These are phyloP conservation scores for Polyplosphaeria fusca DNA, from an alignment of 495 filamentous ascomycete genomes.

Conservation along the genomic window DNA sequence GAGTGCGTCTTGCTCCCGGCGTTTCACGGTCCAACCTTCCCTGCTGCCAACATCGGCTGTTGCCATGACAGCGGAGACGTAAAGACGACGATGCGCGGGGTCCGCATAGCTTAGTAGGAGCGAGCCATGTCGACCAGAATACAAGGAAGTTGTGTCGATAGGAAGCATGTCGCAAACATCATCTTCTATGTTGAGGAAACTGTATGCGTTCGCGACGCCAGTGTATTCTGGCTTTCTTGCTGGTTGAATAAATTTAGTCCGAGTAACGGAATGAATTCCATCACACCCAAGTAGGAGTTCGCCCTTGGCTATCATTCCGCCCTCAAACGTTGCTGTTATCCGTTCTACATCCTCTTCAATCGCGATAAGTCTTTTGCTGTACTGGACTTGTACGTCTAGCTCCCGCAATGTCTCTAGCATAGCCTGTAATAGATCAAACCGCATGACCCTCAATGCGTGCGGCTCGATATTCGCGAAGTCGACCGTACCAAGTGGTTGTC, in stretches of 20 bases:
- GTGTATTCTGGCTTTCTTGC: conserved; percentile 28
- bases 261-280: conserved; percentile 27
- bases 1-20: conserved; percentile 17
- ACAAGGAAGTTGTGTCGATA: conserved; percentile 14
- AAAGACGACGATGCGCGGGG: conserved; percentile 9
- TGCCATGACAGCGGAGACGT: conserved; percentile 19
- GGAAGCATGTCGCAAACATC: neutral
- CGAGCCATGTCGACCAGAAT: conserved; percentile 12
- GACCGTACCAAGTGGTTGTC: conserved; percentile 11
- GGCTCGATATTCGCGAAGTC: conserved; percentile 22
- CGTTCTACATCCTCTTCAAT: conserved; percentile 1
- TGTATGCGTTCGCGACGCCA: conserved; percentile 21
- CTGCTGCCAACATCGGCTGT: conserved; percentile 18
- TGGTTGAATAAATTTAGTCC: conserved; percentile 24
- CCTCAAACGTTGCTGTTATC: conserved; percentile 14
- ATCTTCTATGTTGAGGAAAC: conserved; percentile 8
- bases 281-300: conserved; percentile 30
- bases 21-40: conserved; percentile 23
- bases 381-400: conserved; percentile 18
- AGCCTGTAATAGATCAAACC: conserved; percentile 10
- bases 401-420: conserved; percentile 19
- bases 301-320: conserved; percentile 9
- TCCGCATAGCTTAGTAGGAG: conserved; percentile 11
- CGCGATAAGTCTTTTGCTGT: conserved; percentile 11
- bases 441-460: conserved; percentile 20